Percentiles rank a stretch among this genome's conserved stretches.
These are phyloP conservation scores for Dendryphion nanum DNA, from an alignment of 2,329 filamentous ascomycete genomes.

Conservation along the genomic window DNA sequence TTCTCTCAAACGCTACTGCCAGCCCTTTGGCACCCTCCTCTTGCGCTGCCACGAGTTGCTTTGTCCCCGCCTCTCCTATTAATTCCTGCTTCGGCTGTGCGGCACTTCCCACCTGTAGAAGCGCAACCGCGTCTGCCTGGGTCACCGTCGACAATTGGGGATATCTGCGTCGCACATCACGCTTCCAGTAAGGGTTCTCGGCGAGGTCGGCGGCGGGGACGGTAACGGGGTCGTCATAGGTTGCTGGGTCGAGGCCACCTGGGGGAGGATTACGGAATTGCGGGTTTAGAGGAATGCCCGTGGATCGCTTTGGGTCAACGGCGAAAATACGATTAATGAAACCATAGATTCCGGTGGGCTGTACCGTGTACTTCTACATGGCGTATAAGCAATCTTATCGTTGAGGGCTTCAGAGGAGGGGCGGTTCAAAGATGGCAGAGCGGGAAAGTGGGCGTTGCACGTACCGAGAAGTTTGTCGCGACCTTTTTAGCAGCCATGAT, in stretches of 20 bases:
- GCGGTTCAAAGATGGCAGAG: slow-evolving; percentile 4
- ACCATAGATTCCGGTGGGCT: slow-evolving; percentile 88
- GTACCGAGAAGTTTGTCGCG: slow-evolving; percentile 30
- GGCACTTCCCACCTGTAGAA: slow-evolving; percentile 82
- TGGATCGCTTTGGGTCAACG: slow-evolving; percentile 84
- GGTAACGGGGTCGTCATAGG: slow-evolving; percentile 80
- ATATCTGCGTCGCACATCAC: slow-evolving; percentile 80
- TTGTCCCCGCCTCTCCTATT: slow-evolving; percentile 70
- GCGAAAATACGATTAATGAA: slow-evolving; percentile 73
- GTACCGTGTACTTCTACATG: slow-evolving; percentile 87
- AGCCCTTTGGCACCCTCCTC: slow-evolving; percentile 71
- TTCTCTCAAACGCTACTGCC: slow-evolving; percentile 70
- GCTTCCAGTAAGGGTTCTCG: slow-evolving; percentile 96
- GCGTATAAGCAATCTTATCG: background rate
- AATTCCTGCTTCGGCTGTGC: slow-evolving; percentile 76
- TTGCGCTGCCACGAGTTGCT: slow-evolving; percentile 73
- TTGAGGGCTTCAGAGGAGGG: background rate
- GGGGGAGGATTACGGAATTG: slow-evolving; percentile 87
- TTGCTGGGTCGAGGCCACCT: slow-evolving; percentile 66
- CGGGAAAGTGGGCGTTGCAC: slow-evolving; percentile 7
- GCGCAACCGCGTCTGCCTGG: slow-evolving; percentile 80
- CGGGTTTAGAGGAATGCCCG: slow-evolving; percentile 88
- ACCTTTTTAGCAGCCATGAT: slow-evolving; percentile 34
- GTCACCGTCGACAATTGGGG: slow-evolving; percentile 75
- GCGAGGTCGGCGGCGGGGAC: slow-evolving; percentile 82